Base-by-base conservation (phyloP, 306 rosid genomes). In the Rubus idaeus region DNA sequence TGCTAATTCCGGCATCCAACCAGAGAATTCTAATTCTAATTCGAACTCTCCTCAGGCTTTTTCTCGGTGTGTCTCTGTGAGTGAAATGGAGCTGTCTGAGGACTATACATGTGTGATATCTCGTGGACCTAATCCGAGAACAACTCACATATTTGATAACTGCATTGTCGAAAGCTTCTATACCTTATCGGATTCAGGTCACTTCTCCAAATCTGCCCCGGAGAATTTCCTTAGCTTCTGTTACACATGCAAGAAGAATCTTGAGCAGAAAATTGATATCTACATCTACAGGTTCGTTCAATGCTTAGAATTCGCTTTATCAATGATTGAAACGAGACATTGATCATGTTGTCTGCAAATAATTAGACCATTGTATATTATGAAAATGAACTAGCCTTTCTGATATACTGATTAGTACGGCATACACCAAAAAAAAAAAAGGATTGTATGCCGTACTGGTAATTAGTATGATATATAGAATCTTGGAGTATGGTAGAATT, bases 51-150 rank as follows among this genome's bases (percentile, higher is more conserved):
- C 78, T 41, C 17, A 46, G 30, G 69, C 16, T 40, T 47, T 42
- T 37, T 5, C 82, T 23, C 71, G 82, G 70, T 60, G 61, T 83
- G 51, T 83, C 70, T 80, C 76, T 30, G 85, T 83, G 84, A 87
- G 86, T 26, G 97, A 90, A 75, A 88, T 92, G 91, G 93, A 92
- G 84, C 82, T 85, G 45, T 90, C 85, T 69, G 98, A 94, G 71
- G 97, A 92, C 47, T 95, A 92, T 55, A 95, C 97, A 0, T 83
- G 98, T 56, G 97, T 95, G 75, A 95, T 86, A 78, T 80, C 87
- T 23, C 93, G 86, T 44, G 98, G 97, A 26, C 82, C 93, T 53
- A 85, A 80, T 79, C 97, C 96, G 47, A 95, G 78, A 82, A 92
- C 91, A 46, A 95, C 97, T 3, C 97, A 86, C 46, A 95, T 95